Evolutionary conservation across 2,329 filamentous ascomycete species (phyloP), one percentile per base, ranked within the genome.

Genomic region (Tolypocladium tundrense): DNA sequence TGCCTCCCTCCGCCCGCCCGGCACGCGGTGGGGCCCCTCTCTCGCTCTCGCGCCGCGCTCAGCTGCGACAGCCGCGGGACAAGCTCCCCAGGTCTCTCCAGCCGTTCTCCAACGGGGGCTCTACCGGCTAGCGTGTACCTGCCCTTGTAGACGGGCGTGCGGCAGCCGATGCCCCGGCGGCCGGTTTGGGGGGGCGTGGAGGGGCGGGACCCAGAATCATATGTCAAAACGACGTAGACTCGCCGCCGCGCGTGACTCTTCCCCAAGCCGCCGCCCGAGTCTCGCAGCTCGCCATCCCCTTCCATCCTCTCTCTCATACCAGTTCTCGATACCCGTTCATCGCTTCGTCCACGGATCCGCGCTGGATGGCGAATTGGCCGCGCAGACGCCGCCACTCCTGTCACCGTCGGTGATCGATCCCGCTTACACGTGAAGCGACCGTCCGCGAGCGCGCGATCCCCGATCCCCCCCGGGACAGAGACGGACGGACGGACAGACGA

Each of bases 211-310:
- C 48, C 48, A 42, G 41, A 60, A 57, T 60, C 58, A 60, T 58
- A 60, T 60, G 58, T 51, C 56, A 60, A 60, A 57, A 35, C 48
- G 31, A 35, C 48, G 48, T 33, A 19, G 24, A 24, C 27, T 31
- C 27, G 27, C 27, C n/a, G n/a, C 27, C 27, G 31, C 48, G 27
- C n/a, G 48, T 51, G 48, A 51, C 48, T 51, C 48, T 9, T 50
- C 16, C 27, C 14, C 9, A 42, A 40, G 4, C 8, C 19, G 19
- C 19, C 16, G 48, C 31, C 48, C 11, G 24, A 24, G 9, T 24
- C 4, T 24, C 41, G 41, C n/a, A 21, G n/a, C 41, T 43, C 9
- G n/a, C 41, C 8, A 10, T 31, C 48, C 48, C n/a, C 37, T 35
- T 51, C 37, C 3, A 10, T 19, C 5, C 31, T 33, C 31, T n/a